Conservation (phyloP, 805 yeast species). For the Candida quercuum region DNA sequence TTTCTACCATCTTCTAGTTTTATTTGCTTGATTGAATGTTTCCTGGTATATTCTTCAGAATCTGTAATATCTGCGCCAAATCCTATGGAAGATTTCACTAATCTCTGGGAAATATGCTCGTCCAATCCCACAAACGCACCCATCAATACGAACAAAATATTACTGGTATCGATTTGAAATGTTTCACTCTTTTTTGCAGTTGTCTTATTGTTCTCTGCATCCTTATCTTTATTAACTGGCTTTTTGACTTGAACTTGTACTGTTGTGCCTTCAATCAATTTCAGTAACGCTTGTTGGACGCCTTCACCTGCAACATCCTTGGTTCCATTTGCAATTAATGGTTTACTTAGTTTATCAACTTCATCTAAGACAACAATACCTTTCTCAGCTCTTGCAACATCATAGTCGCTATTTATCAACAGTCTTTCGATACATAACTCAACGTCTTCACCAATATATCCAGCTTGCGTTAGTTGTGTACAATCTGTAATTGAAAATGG, state of each 20-base stretch:
- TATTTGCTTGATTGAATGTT: slow-evolving; percentile 29
- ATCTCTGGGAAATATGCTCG: slow-evolving; percentile 37
- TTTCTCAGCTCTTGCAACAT: slow-evolving; percentile 45
- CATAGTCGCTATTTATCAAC: slow-evolving; percentile 43
- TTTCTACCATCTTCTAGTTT: slow-evolving; percentile 31
- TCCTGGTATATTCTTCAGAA: slow-evolving; percentile 6
- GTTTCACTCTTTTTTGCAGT: slow-evolving; percentile 35
- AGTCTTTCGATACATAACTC: slow-evolving; percentile 52
- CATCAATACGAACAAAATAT: slow-evolving; percentile 50
- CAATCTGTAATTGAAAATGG: slow-evolving; percentile 59
- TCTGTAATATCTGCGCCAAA: slow-evolving; percentile 16
- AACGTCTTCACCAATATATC: slow-evolving; percentile 61
- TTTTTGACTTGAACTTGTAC: slow-evolving; percentile 43
- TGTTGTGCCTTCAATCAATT: slow-evolving; percentile 51
- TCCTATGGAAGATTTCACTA: slow-evolving; percentile 23
- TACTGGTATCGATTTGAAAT: slow-evolving; percentile 47
- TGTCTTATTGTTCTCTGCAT: slow-evolving; percentile 25
- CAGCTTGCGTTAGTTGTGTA: slow-evolving; percentile 59
- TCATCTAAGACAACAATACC: slow-evolving; percentile 61
- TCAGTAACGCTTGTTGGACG: slow-evolving; percentile 54
- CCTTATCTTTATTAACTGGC: slow-evolving; percentile 29
- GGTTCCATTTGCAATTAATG: slow-evolving; percentile 39
- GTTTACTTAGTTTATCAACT: slow-evolving; percentile 50
- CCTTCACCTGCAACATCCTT: slow-evolving; percentile 64
- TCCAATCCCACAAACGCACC: slow-evolving; percentile 62